Base-by-base conservation (phyloP, 139 green algal species). In the Bryopsis sp. region DNA sequence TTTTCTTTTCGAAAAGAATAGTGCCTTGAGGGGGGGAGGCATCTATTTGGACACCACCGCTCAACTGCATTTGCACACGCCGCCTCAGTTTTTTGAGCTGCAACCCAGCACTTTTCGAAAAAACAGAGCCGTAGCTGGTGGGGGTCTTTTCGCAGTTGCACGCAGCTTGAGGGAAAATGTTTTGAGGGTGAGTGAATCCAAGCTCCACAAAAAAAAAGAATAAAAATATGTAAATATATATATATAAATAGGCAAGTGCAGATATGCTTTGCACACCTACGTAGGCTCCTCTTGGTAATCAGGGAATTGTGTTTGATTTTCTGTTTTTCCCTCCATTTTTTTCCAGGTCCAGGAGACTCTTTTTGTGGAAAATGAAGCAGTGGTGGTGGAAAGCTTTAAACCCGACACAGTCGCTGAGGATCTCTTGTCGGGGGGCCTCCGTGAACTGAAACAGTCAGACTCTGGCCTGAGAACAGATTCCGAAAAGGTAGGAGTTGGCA, bases 31-130 rank as follows among this genome's bases (percentile, higher is more conserved):
- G 37, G 62, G 62, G 54, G 62, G 62, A 33, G 62, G 19, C 19
- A 7, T 69, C 35, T 54, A 48, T 31, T 22, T 69, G 62, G 62
- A 69, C 37, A 69, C 35, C n/a, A 54, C 54, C 29, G 62, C 62
- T 8, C 11, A 28, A 36, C 22, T 63, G 24, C 11, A 11, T 19
- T 50, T 50, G 15, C 15, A 19, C 11, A 26, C 43, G 43, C 15
- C 43, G 43, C 11, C n/a, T n/a, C n/a, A n/a, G n/a, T 15, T 11
- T 15, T 15, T 15, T 50, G 43, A 50, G 15, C 11, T 11, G 15
- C 15, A 26, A 11, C 43, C 11, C 43, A 50, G 43, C 15, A 26
- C 43, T 15, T 26, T 50, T 50, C 15, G 11, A 50, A 50, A 50
- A 11, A 61, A 61, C 50, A 15, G 24, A 8, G 50, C 50, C 15